Base-by-base conservation (phyloP, 495 filamentous ascomycete species). In the Penicillium ochrochloron region DNA sequence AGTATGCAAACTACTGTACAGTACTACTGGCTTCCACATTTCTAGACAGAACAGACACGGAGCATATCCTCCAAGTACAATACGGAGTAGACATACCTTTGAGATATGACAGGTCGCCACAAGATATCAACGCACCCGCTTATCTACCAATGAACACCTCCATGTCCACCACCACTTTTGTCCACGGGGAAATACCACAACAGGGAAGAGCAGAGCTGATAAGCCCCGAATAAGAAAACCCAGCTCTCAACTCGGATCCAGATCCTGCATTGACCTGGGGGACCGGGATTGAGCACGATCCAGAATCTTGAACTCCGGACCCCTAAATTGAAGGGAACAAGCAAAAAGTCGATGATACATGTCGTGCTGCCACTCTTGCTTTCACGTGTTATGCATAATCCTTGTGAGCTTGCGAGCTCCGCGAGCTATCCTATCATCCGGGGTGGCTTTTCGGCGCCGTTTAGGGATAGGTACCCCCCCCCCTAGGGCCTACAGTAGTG, bases 311-410 rank as follows among this genome's bases (percentile, higher is more conserved):
- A 52, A 52, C 14, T 31, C 25, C 27, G 48, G 21, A 23, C 4
- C 42, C 25, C 25, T 17, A 46, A 46, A 11, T 23, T 21, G 19
- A 23, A 41, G 14, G 37, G 14, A 48, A 48, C 8, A 48, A 48
- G 44, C 48, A 31, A 52, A 48, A 21, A 48, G 15, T 8, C 8
- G 12, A 56, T 10, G 31, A 37, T 17, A 27, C 25, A 27, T 27
- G 25, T 29, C 25, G 33, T 48, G 44, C 44, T 63, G 44, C 60
- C 63, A 63, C 57, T 66, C 61, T 63, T 42, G 42, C 50, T 66
- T 66, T 66, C 67, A 66, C 67, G 60, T 66, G 63, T 37, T 42
- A 33, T 54, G 44, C 44, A 48, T 48, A 25, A 4, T 48, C 10
- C 44, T 46, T 23, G 42, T 19, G n/a, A 46, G 19, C 3, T 23